Base-by-base conservation (phyloP, 2,329 filamentous ascomycete genomes). In the Parafenestella ontariensis region DNA sequence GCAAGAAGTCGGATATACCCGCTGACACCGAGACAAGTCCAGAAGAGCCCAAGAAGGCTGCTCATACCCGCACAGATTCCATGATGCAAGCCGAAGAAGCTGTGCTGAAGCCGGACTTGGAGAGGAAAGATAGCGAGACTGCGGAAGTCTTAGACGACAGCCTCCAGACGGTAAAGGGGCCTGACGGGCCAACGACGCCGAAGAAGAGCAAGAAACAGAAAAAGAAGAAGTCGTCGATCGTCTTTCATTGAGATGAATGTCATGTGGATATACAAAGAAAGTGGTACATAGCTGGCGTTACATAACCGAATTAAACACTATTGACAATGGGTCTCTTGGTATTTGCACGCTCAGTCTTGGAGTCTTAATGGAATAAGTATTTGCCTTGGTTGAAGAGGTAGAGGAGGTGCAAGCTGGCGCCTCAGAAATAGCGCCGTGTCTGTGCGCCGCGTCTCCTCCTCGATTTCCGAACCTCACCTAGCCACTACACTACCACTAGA, bases 21-120 rank as follows among this genome's bases (percentile, higher is more conserved):
- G 21, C 13, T 36, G 33, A n/a, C 2, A 29, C 36, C 36, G 31
- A 18, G 5, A 4, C 23, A 1, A 17, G 13, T n/a, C 10, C 36
- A 5, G 18, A 18, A 10, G 29, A 43, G 17, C 28, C 11, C 15
- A 51, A 41, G n/a, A 28, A 23, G 28, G 18, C 48, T 2, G 17
- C 3, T 21, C 58, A 57, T 31, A 45, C 44, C 20, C 58, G 61
- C 5, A 45, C 53, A 6, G 65, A 68, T 15, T 66, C 63, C 5
- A 52, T 59, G 28, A 49, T 61, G 7, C 54, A 68, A 39, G 23
- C 33, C 15, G 59, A 62, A 21, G 45, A 49, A 11, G 33, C 29
- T 0, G 5, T 10, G 18, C 8, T 23, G 2, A 17, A 24, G 21
- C 6, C 41, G 17, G 4, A 10, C 1, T 18, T 39, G 23, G 48